A percentile compares a stretch with the other conserved stretches of the same genome.
These are phyloP conservation scores for Erythrophleum ivorense DNA, from an alignment of 331 rosid genomes.

Conservation along the genomic window DNA sequence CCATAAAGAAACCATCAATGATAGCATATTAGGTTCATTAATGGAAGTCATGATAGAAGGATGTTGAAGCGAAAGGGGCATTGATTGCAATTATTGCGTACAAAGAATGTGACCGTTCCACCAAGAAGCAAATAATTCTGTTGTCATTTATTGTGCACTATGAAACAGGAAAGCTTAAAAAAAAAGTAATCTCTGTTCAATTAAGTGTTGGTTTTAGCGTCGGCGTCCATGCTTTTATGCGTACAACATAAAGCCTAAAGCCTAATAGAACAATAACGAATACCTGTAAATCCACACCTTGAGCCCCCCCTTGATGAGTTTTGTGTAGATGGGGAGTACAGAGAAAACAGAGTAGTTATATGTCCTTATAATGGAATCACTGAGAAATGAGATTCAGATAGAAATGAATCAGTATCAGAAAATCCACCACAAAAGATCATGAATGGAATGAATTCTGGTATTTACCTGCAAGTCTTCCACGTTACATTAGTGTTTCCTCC, in stretches of 20 bases:
- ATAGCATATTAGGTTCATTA: background rate
- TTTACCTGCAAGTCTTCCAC: conserved; percentile 63
- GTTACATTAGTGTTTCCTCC: conserved; percentile 30
- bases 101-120: conserved; percentile 32
- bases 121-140: conserved; percentile 22
- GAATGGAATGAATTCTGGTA: conserved; percentile 19
- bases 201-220: background rate
- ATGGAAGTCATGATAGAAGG: conserved; percentile 25
- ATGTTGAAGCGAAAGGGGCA: conserved; percentile 10
- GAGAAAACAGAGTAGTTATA: conserved; percentile 58
- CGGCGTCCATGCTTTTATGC: background rate
- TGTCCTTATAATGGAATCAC: conserved; percentile 43
- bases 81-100: conserved; percentile 23
- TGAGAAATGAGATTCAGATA: conserved; percentile 28
- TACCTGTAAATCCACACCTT: conserved; percentile 69
- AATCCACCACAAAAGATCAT: background rate
- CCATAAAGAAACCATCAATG: background rate
- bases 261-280: background rate
- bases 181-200: background rate
- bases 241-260: background rate
- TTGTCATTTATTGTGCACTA: background rate
- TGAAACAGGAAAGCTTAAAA: background rate
- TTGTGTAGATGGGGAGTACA: conserved; percentile 56
- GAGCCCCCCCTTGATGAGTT: conserved; percentile 60
- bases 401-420: conserved; percentile 4